phyloP scores from a whole-genome alignment of 352 stramenopile species.

The Halophytophthora polymorphica region DNA sequence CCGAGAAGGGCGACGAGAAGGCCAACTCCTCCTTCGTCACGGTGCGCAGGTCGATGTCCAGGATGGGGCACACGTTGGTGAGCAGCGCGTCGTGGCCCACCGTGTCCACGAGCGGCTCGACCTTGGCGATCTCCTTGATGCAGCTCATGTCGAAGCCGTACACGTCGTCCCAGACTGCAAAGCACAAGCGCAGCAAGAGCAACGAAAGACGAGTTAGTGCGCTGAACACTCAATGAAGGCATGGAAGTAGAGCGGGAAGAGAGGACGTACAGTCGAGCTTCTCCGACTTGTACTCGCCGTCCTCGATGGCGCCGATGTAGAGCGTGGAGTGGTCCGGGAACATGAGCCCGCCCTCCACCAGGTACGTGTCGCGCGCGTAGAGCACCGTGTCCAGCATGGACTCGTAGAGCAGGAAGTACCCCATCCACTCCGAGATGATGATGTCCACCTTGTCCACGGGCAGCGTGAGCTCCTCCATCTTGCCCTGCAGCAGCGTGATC shows the following conservation, averaged over 20 bases:
- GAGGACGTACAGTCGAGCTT: slow-evolving; percentile 87
- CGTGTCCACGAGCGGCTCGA: slow-evolving; percentile 97
- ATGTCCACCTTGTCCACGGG: slow-evolving; percentile 95
- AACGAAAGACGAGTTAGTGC: slow-evolving; percentile 6
- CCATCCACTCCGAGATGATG: slow-evolving; percentile 99
- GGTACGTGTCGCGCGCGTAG: slow-evolving; percentile 95
- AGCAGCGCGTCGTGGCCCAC: slow-evolving; percentile 92
- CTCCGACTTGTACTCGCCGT: slow-evolving; percentile 93
- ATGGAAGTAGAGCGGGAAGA: background rate
- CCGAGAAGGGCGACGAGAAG: slow-evolving; percentile 90
- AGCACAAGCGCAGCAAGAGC: slow-evolving; percentile 1
- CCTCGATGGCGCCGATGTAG: slow-evolving; percentile 95
- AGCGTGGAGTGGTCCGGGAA: slow-evolving; percentile 96
- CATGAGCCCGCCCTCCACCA: slow-evolving; percentile 91
- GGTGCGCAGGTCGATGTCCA: slow-evolving; percentile 90
- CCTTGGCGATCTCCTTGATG: slow-evolving; percentile 96
- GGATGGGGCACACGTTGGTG: slow-evolving; percentile 89
- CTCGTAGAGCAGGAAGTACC: slow-evolving; percentile 97
- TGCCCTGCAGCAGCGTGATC: slow-evolving; percentile 95
- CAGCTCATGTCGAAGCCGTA: slow-evolving; percentile 99
- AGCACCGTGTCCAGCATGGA: slow-evolving; percentile 98
- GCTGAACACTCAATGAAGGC: background rate
- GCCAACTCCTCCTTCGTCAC: slow-evolving; percentile 93
- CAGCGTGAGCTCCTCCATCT: slow-evolving; percentile 91
- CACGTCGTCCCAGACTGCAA: slow-evolving; percentile 96